Percentiles rank a stretch among this genome's conserved stretches.
Evolutionary conservation across 768 basidiomycete genomes (phyloP).

Genomic region (Boletales sp.): DNA sequence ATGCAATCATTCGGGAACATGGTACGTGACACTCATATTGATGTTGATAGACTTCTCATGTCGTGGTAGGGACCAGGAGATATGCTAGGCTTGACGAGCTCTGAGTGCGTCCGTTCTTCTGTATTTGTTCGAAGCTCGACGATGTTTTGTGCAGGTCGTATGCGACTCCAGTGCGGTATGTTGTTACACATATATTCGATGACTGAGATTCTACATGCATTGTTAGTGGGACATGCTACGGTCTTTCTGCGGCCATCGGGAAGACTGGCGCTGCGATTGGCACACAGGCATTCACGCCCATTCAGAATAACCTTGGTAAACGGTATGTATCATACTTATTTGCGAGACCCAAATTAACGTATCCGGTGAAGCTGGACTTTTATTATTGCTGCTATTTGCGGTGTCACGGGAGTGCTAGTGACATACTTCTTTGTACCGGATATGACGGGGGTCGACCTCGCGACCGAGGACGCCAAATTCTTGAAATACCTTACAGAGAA

Average conservation of each 20-base stretch:
- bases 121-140: slow-evolving; percentile 1
- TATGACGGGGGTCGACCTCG: slow-evolving; percentile 63
- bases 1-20: slow-evolving; percentile 74
- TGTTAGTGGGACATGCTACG: slow-evolving; percentile 63
- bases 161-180: slow-evolving; percentile 59
- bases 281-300: slow-evolving; percentile 67
- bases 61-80: slow-evolving; percentile 60
- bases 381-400: slow-evolving; percentile 67
- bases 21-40: slow-evolving; percentile 29
- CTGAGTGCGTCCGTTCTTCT: slow-evolving; percentile 45
- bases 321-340: slow-evolving; percentile 33
- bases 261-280: slow-evolving; percentile 73
- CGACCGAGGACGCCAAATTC: slow-evolving; percentile 62
- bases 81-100: slow-evolving; percentile 63
- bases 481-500: slow-evolving; percentile 56
- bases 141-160: slow-evolving; percentile 42
- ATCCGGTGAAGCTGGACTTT: slow-evolving; percentile 52
- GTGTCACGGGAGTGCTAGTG: slow-evolving; percentile 56
- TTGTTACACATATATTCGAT: neutral
- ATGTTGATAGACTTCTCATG: slow-evolving; percentile 6
- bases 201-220: neutral
- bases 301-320: slow-evolving; percentile 64
- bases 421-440: slow-evolving; percentile 69
- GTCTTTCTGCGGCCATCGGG: slow-evolving; percentile 63
- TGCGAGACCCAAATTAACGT: neutral